Percentiles rank a stretch among this genome's conserved stretches.
Evolutionary conservation across 768 basidiomycete genomes (phyloP).

Genomic region (Multifurca ochricompacta): DNA sequence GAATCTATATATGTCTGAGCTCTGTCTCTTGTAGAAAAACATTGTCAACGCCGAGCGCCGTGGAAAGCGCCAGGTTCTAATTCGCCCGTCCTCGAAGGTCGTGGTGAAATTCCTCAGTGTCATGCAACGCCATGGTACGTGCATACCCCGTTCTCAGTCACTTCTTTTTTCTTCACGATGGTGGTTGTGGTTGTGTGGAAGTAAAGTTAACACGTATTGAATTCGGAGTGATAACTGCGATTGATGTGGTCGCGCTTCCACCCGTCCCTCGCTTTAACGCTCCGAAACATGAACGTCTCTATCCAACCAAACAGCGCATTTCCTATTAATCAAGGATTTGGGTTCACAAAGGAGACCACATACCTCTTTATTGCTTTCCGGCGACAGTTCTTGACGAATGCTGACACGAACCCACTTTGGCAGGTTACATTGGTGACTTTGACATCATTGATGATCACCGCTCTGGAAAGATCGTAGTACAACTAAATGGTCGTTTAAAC

Average conservation of each 20-base stretch:
- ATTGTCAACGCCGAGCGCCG: conserved; percentile 99
- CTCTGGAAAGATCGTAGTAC: conserved; percentile 94
- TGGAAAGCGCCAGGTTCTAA: conserved; percentile 98
- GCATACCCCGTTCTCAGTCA: neutral
- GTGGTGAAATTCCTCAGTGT: conserved; percentile 95
- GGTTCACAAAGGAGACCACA: conserved; percentile 55
- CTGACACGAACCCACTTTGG: neutral
- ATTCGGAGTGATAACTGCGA: conserved; percentile 85
- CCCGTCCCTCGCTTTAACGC: conserved; percentile 77
- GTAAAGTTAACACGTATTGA: neutral
- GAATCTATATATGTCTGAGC: neutral
- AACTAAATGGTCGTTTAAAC: conserved; percentile 97
- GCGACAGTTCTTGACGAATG: neutral
- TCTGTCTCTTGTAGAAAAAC: conserved; percentile 61
- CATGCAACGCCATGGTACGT: conserved; percentile 97
- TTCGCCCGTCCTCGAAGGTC: conserved; percentile 97
- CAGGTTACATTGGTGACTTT: conserved; percentile 97
- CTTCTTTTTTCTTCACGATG: neutral
- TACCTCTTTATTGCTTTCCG: conserved; percentile 10
- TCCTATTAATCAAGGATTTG: conserved; percentile 33
- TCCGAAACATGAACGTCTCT: conserved; percentile 62
- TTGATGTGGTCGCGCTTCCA: conserved; percentile 50
- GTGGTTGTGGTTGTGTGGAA: neutral
- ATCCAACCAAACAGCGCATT: conserved; percentile 50
- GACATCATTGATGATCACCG: conserved; percentile 99